Percentiles rank a stretch among this genome's conserved stretches.
These are phyloP conservation scores for Oryza brachyantha DNA, from an alignment of 176 grass and related monocot genomes.

Conservation along the genomic window DNA sequence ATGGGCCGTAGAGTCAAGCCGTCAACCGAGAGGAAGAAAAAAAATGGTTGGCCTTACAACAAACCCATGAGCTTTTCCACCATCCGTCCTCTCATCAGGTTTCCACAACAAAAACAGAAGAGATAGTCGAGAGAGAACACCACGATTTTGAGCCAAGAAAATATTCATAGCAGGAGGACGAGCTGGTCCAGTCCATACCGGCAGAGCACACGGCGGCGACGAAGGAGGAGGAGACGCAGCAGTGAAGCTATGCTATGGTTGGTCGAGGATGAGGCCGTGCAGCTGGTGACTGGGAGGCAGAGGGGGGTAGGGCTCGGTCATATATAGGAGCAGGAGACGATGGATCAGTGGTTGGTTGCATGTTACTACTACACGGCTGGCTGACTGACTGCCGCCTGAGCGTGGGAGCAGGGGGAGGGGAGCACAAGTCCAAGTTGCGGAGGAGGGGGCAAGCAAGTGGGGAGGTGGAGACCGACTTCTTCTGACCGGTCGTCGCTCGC, in stretches of 20 bases:
- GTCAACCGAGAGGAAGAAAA: not conserved
- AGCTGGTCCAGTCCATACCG: no score
- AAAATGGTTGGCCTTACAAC: no score
- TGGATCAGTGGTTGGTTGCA: no score
- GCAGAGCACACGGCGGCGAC: not conserved
- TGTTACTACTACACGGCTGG: no score
- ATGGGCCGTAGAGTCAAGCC: not conserved
- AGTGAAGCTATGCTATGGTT: not conserved
- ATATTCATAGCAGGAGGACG: no score
- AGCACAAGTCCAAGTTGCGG: conserved; percentile 2
- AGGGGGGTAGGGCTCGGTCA: not conserved
- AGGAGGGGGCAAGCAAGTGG: not conserved
- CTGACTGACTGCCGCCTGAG: no score
- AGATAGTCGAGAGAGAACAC: no score
- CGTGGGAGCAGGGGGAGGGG: not conserved
- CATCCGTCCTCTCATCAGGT: no score
- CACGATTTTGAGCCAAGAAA: no score
- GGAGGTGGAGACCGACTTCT: not conserved
- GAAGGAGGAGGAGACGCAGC: not conserved
- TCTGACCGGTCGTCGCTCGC: conserved; percentile 24
- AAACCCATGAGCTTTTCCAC: no score
- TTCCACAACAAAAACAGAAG: no score
- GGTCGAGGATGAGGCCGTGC: not conserved
- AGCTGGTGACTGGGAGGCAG: not conserved
- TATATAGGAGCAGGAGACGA: not conserved